Evolutionary conservation across 768 basidiomycete genomes (phyloP).

Genomic region (Termitomyces sp.): DNA sequence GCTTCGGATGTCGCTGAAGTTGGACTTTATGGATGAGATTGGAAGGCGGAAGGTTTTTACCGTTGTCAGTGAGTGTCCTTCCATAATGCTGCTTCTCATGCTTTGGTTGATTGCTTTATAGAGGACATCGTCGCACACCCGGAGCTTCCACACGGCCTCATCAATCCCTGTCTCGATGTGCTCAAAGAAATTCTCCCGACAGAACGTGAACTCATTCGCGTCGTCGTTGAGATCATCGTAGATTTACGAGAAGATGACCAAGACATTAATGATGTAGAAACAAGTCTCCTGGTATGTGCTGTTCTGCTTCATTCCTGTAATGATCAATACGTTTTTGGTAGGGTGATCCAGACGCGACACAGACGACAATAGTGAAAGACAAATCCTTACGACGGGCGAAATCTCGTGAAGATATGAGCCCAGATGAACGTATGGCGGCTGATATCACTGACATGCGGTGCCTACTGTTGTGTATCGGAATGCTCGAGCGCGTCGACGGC

Average conservation of each 20-base stretch:
- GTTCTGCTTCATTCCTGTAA: background rate
- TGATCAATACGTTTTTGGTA: slow-evolving; percentile 1
- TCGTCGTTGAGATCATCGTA: slow-evolving; percentile 85
- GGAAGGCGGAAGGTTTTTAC: slow-evolving; percentile 88
- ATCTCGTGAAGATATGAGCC: slow-evolving; percentile 56
- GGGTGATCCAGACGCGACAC: slow-evolving; percentile 24
- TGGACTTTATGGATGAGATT: slow-evolving; percentile 94
- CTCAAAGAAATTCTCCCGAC: slow-evolving; percentile 75
- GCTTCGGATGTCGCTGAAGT: slow-evolving; percentile 70
- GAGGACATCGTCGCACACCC: slow-evolving; percentile 89
- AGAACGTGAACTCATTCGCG: slow-evolving; percentile 81
- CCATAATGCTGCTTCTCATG: background rate
- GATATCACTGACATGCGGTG: slow-evolving; percentile 81
- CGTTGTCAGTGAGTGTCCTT: slow-evolving; percentile 67
- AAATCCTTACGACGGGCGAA: slow-evolving; percentile 25
- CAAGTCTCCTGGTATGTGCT: slow-evolving; percentile 11
- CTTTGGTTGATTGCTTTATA: slow-evolving; percentile 19
- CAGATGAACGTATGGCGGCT: slow-evolving; percentile 58
- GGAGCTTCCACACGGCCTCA: slow-evolving; percentile 70
- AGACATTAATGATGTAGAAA: slow-evolving; percentile 26
- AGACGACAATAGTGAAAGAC: slow-evolving; percentile 23
- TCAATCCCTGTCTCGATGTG: slow-evolving; percentile 81
- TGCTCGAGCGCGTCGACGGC: slow-evolving; percentile 88
- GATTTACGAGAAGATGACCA: slow-evolving; percentile 52
- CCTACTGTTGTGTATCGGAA: slow-evolving; percentile 75